phyloP scores from a whole-genome alignment of 1,139 yeast genomes.

The Tardiomyces digboiensis region DNA sequence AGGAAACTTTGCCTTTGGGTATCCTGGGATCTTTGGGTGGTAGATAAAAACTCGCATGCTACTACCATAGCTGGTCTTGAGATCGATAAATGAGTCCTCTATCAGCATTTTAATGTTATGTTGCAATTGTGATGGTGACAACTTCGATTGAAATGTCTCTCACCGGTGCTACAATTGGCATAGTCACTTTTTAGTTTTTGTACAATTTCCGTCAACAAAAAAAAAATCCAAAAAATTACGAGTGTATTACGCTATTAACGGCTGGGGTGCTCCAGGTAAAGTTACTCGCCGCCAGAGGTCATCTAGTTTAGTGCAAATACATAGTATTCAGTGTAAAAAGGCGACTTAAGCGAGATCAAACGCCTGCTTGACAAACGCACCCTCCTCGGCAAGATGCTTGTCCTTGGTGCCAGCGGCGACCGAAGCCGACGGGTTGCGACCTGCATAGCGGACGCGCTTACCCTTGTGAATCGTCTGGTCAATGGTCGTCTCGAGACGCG shows the following conservation, averaged over 20 bases:
- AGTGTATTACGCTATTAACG: background rate
- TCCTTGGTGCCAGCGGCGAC: conserved; percentile 97
- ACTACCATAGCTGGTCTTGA: conserved; percentile 56
- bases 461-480: conserved; percentile 64
- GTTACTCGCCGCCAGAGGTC: too few species aligned
- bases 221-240: background rate
- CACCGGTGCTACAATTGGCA: too few species aligned
- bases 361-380: conserved; percentile 72
- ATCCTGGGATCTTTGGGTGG: conserved; percentile 62
- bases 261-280: background rate
- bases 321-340: background rate
- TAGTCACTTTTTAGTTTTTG: too few species aligned
- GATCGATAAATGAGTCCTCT: conserved; percentile 56
- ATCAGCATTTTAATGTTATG: conserved; percentile 45
- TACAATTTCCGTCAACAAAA: too few species aligned
- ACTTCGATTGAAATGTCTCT: too few species aligned
- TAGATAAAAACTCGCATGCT: conserved; percentile 56
- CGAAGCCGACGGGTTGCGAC: conserved; percentile 97
- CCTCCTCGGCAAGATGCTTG: conserved; percentile 85
- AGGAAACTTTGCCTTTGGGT: conserved; percentile 70
- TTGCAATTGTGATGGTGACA: background rate
- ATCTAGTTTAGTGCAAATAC: too few species aligned
- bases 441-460: conserved; percentile 69
- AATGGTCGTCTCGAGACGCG: conserved; percentile 72
- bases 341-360: conserved; percentile 25